phyloP scores from a whole-genome alignment of 2,329 filamentous ascomycete species.

The Xylaria sp. region DNA sequence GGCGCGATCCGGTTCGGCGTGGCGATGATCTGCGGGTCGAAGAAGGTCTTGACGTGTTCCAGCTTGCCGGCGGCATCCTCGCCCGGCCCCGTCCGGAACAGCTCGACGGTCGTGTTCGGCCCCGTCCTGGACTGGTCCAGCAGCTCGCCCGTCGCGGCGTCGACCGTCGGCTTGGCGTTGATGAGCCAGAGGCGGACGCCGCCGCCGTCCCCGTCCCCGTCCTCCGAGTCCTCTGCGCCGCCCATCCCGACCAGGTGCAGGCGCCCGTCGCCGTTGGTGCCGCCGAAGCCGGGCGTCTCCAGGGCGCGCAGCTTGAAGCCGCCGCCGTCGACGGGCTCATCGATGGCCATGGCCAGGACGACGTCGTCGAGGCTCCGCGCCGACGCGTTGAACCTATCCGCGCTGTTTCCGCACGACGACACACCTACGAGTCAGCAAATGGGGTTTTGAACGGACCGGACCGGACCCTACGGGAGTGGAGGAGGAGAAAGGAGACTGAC shows the following conservation, averaged over 20 bases:
- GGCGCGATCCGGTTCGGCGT: constrained; percentile 33
- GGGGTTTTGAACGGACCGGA: too few relatives aligned
- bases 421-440: too few relatives aligned
- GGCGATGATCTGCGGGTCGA: constrained; percentile 20
- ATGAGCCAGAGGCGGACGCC: constrained; percentile 29
- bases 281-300: constrained; percentile 32
- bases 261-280: constrained; percentile 19
- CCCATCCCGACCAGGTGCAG: constrained; percentile 38
- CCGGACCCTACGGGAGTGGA: too few relatives aligned
- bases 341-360: constrained; percentile 38
- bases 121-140: constrained; percentile 18
- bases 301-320: constrained; percentile 30
- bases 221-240: constrained; percentile 35
- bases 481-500: too few relatives aligned
- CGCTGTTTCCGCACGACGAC: too few relatives aligned
- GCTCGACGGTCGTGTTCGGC: constrained; percentile 24
- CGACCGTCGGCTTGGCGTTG: constrained; percentile 33
- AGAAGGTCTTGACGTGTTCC: constrained; percentile 30
- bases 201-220: too few relatives aligned
- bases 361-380: constrained; percentile 37
- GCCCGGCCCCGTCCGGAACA: constrained; percentile 17
- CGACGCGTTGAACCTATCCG: constrained; percentile 29
- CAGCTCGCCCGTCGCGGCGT: constrained; percentile 23
- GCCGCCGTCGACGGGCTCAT: constrained; percentile 27
- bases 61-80: constrained; percentile 20